Conservation (phyloP, 2,329 filamentous ascomycete species). For the Fusarium sp. region DNA sequence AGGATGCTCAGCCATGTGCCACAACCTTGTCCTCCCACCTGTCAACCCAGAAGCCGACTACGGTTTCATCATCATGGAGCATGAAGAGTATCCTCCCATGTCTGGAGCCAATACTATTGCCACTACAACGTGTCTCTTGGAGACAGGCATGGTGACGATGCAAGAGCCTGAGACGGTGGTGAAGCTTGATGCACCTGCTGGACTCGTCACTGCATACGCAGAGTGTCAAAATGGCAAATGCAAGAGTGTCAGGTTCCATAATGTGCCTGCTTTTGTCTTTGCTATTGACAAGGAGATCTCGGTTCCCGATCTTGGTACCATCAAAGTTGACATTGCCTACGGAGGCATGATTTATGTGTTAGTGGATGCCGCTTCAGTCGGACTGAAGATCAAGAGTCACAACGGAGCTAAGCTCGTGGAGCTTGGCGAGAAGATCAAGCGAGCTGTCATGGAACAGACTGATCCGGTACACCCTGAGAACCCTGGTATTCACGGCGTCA, state of each 20-base stretch:
- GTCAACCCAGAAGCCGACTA: conserved; percentile 39
- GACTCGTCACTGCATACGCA: conserved; percentile 31
- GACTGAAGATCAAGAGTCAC: conserved; percentile 26
- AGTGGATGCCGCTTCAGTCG: conserved; percentile 31
- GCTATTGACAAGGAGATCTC: conserved; percentile 25
- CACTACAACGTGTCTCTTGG: conserved; percentile 27
- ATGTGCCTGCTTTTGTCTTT: conserved; percentile 43
- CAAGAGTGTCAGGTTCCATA: conserved; percentile 37
- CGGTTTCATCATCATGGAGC: conserved; percentile 45
- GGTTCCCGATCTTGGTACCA: conserved; percentile 16
- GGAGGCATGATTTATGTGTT: conserved; percentile 44
- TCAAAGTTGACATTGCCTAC: conserved; percentile 38
- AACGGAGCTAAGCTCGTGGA: conserved; percentile 31
- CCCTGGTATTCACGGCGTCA: conserved; percentile 29
- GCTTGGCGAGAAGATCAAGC: conserved; percentile 37
- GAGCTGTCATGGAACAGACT: conserved; percentile 27
- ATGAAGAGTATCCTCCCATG: conserved; percentile 42
- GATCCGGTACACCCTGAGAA: conserved; percentile 31
- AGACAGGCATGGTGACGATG: conserved; percentile 41
- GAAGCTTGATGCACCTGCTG: conserved; percentile 36
- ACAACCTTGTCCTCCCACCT: conserved; percentile 32
- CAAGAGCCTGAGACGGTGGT: conserved; percentile 36
- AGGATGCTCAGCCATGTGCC: conserved; percentile 36
- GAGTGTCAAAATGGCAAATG: conserved; percentile 41
- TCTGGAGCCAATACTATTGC: conserved; percentile 39